Evolutionary conservation across 164 flowering plant species (phyloP).

Genomic region (Chloranthus sessilifolius): DNA sequence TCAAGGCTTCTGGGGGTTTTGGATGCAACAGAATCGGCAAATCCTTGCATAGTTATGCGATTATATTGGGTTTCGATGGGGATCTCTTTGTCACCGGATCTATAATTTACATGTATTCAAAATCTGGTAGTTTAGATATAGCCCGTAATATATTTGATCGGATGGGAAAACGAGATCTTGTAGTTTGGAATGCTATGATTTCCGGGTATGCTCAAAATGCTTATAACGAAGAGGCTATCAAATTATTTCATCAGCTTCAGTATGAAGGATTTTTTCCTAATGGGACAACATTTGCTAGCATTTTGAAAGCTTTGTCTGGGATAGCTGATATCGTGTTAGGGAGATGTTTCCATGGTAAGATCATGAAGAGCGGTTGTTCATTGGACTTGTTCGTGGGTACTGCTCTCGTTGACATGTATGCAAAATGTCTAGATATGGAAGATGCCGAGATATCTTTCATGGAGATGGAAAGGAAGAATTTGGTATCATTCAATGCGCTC

Average conservation of each 20-base stretch:
- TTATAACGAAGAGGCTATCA: slow-evolving; percentile 36
- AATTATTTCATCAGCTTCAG: slow-evolving; percentile 44
- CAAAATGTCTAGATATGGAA: slow-evolving; percentile 1
- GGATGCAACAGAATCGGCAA: slow-evolving; percentile 3
- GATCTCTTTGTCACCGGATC: slow-evolving; percentile 8
- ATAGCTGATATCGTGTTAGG: slow-evolving; percentile 46
- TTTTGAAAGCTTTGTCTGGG: slow-evolving; percentile 52
- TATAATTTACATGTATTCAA: slow-evolving; percentile 8
- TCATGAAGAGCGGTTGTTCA: slow-evolving; percentile 38
- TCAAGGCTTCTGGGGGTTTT: slow-evolving; percentile 9
- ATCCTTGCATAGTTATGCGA: slow-evolving; percentile 1
- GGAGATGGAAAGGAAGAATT: not conserved
- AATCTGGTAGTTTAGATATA: slow-evolving; percentile 3
- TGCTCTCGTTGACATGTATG: slow-evolving; percentile 8
- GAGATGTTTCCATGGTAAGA: slow-evolving; percentile 46
- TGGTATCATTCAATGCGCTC: slow-evolving; percentile 10
- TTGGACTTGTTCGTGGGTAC: slow-evolving; percentile 22
- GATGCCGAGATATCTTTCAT: not conserved
- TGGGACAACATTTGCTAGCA: slow-evolving; percentile 51
- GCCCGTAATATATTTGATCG: slow-evolving; percentile 3
- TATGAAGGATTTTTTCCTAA: slow-evolving; percentile 28
- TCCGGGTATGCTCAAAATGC: slow-evolving; percentile 52
- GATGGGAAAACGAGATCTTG: slow-evolving; percentile 7
- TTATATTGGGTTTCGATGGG: slow-evolving; percentile 2
- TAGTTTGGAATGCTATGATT: slow-evolving; percentile 59